Evolutionary conservation across 148 eudicot species (phyloP).

Genomic region (Rhododendron simsii): DNA sequence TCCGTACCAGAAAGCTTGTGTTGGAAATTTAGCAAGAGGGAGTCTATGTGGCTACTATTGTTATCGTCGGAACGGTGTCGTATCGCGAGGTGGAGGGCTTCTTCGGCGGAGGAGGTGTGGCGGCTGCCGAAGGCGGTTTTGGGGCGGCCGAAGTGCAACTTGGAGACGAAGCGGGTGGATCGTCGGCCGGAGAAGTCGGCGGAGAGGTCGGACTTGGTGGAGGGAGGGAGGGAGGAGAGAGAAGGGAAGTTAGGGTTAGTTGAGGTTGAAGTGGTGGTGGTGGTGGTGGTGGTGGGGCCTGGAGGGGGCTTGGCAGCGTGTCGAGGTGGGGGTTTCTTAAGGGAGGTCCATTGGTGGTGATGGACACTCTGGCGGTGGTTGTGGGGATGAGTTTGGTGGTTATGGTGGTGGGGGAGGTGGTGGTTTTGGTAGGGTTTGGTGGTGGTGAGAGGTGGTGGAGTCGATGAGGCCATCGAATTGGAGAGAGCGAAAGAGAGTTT

Average conservation of each 20-base stretch:
- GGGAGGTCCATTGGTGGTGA: conserved; percentile 21
- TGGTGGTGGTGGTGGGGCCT: conserved; percentile 22
- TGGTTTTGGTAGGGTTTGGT: conserved; percentile 51
- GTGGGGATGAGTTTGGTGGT: conserved; percentile 29
- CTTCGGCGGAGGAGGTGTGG: conserved; percentile 55
- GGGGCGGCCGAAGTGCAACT: conserved; percentile 77
- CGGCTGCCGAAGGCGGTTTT: conserved; percentile 39
- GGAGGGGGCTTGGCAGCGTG: conserved; percentile 20
- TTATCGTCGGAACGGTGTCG: conserved; percentile 25
- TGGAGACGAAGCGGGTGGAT: conserved; percentile 85
- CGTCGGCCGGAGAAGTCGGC: conserved; percentile 76
- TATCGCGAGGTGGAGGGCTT: conserved; percentile 36
- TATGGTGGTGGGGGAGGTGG: conserved; percentile 22
- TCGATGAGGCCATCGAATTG: conserved; percentile 73
- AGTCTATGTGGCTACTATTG: conserved; percentile 12
- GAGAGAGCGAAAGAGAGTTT: background rate
- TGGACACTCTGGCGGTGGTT: conserved; percentile 25
- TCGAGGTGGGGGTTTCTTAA: conserved; percentile 16
- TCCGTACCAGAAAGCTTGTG: conserved; percentile 57
- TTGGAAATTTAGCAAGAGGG: conserved; percentile 37
- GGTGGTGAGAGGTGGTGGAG: conserved; percentile 60
- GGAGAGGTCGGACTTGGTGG: conserved; percentile 42
- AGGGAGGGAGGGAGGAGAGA: conserved; percentile 25
- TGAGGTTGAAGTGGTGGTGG: conserved; percentile 1
- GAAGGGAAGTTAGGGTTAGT: conserved; percentile 16